phyloP scores from a whole-genome alignment of 2,329 filamentous ascomycete genomes.

The Coniosporium tulheliwenetii region DNA sequence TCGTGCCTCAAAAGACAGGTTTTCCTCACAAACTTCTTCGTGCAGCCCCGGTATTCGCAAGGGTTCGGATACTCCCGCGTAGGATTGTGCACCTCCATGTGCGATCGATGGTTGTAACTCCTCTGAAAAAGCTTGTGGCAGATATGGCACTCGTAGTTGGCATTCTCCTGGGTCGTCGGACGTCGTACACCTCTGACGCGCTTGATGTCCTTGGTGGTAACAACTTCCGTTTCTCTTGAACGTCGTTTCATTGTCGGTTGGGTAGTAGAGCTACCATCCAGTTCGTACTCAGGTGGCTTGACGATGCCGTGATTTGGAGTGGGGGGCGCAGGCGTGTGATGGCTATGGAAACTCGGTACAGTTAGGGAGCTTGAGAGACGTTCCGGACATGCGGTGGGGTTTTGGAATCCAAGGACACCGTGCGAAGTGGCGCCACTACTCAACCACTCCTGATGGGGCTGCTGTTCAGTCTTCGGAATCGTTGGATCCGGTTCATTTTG shows the following conservation, averaged over 20 bases:
- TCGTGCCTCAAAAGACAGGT: constrained; percentile 54
- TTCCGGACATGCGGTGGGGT: too few species aligned
- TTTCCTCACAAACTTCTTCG: constrained; percentile 64
- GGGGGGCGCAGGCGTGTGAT: neutral
- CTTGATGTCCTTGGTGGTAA: constrained; percentile 1
- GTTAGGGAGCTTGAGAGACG: neutral
- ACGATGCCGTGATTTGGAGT: neutral
- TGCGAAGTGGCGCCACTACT: too few species aligned
- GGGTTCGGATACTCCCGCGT: constrained; percentile 53
- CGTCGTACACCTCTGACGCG: constrained; percentile 5
- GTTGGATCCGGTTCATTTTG: too few species aligned
- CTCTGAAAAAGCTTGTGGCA: constrained; percentile 71
- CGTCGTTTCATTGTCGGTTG: neutral
- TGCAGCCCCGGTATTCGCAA: constrained; percentile 50
- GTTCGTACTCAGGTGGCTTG: neutral
- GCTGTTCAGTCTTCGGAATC: too few species aligned
- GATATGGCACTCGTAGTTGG: constrained; percentile 54
- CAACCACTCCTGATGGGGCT: too few species aligned
- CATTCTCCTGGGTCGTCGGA: constrained; percentile 48
- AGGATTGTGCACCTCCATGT: constrained; percentile 71
- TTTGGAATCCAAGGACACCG: too few species aligned
- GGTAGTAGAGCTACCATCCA: neutral
- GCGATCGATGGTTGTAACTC: constrained; percentile 75
- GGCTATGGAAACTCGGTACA: neutral
- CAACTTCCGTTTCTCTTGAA: constrained; percentile 2